These are phyloP conservation scores for Protoeuglena noctilucae DNA, from an alignment of 139 green algal species.

Conservation along the genomic window DNA sequence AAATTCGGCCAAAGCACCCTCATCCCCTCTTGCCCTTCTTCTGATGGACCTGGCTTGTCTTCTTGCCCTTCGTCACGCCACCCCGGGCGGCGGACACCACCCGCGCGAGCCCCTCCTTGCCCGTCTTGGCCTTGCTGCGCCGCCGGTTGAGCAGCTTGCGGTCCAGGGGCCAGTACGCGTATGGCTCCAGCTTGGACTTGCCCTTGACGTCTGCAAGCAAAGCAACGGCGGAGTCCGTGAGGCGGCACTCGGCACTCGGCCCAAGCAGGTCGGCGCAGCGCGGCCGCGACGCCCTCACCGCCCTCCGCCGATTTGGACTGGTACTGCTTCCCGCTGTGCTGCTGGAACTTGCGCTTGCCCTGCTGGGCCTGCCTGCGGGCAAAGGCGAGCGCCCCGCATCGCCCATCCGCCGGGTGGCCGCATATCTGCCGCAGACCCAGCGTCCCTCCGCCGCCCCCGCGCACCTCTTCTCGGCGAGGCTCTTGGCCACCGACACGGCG, in stretches of 20 bases:
- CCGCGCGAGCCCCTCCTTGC: constrained; percentile 26
- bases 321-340: constrained; percentile 35
- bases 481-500: neutral
- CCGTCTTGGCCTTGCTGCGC: constrained; percentile 39
- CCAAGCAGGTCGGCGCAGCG: too few relatives aligned
- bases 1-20: too few relatives aligned
- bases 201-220: constrained; percentile 72
- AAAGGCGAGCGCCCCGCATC: constrained; percentile 5
- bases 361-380: constrained; percentile 1
- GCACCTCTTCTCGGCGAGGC: neutral
- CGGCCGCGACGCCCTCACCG: constrained; percentile 30
- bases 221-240: too few relatives aligned
- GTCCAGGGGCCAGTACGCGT: constrained; percentile 96
- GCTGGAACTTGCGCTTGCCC: neutral
- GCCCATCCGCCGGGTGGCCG: constrained; percentile 4
- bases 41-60: too few relatives aligned
- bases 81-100: constrained; percentile 31
- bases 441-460: neutral
- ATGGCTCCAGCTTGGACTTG: constrained; percentile 60
- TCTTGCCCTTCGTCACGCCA: constrained; percentile 31
- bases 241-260: too few relatives aligned
- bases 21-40: too few relatives aligned
- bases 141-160: constrained; percentile 84
- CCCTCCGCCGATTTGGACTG: constrained; percentile 50
- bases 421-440: neutral